Conservation (phyloP, 352 stramenopile species). For the Globisporangium middletonii region DNA sequence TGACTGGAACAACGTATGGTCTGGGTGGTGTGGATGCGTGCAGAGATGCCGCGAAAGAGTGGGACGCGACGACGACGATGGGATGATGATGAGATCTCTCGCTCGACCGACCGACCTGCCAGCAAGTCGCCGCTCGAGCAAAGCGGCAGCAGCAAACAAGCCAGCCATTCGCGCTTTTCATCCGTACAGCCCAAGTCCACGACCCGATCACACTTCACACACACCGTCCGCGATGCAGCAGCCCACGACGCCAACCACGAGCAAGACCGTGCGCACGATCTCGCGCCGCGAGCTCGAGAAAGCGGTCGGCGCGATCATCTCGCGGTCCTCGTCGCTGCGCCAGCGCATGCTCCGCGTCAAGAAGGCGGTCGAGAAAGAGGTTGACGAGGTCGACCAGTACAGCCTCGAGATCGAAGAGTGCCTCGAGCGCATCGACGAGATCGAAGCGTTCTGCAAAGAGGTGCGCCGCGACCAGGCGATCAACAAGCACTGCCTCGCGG, state of each 20-base stretch:
- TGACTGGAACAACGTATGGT: no score
- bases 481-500: slow-evolving; percentile 10
- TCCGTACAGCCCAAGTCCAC: background rate
- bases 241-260: background rate
- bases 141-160: no score
- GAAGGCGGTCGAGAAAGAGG: slow-evolving; percentile 17
- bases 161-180: background rate
- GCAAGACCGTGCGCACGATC: slow-evolving; percentile 13
- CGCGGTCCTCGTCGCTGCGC: slow-evolving; percentile 16
- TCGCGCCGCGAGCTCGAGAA: slow-evolving; percentile 16
- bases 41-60: no score
- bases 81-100: background rate
- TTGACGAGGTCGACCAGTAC: slow-evolving; percentile 17
- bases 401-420: slow-evolving; percentile 16
- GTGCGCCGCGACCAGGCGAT: slow-evolving; percentile 12
- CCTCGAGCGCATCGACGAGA: slow-evolving; percentile 17
- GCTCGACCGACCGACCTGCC: background rate
- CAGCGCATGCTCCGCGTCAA: slow-evolving; percentile 18
- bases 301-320: slow-evolving; percentile 15
- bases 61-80: no score
- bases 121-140: background rate
- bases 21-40: no score
- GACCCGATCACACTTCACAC: background rate
- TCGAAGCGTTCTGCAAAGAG: slow-evolving; percentile 13
- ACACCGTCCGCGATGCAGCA: slow-evolving; percentile 1